Base-by-base conservation (phyloP, 2,329 filamentous ascomycete genomes). In the Penicillium crustosum region DNA sequence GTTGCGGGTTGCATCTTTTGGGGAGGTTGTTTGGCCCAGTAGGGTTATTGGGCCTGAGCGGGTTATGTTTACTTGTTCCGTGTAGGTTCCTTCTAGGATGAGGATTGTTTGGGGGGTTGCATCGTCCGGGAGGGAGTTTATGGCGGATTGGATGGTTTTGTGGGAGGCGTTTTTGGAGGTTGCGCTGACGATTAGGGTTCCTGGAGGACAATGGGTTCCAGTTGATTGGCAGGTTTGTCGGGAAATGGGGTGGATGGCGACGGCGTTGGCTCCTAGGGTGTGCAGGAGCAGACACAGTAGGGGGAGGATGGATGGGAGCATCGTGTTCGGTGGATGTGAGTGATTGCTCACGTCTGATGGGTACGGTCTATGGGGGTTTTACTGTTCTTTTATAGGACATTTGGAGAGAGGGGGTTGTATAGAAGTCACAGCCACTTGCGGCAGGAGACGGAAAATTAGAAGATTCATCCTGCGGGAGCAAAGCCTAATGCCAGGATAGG, bases 41-140 rank as follows among this genome's bases (percentile, higher is more conserved):
- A 89, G 77, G 29, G 84, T 86, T 7, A 88, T 74, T 0, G 86
- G 85, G 0, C 82, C 85, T 2, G 76, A 71, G 1, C 86, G 83
- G 4, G 86, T 89, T 58, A 89, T 78, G 62, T 89, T 89, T 59
- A 89, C 73, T 71, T 87, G 85, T 66, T 88, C 86, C 1, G 76
- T 82, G 65, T 89, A 89, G 58, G 78, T 79, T 0, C 86, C 86
- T 0, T 84, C 78, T 0, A 82, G 79, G 45, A 89, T 81, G 13
- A 89, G 78, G 62, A 89, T 87, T 19, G 79, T 79, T 56, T 82
- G 76, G 0, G 79, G 68, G 6, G 73, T 73, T 17, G 75, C 77
- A 64, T 82, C 73, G 49, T 78, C 70, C 0, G 78, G 78, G 4
- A 82, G 68, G 43, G 78, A 78, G 12, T 76, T 66, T 35, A 83